phyloP scores from a whole-genome alignment of 2,329 filamentous ascomycete species.

The Fonsecaea pedrosoi region DNA sequence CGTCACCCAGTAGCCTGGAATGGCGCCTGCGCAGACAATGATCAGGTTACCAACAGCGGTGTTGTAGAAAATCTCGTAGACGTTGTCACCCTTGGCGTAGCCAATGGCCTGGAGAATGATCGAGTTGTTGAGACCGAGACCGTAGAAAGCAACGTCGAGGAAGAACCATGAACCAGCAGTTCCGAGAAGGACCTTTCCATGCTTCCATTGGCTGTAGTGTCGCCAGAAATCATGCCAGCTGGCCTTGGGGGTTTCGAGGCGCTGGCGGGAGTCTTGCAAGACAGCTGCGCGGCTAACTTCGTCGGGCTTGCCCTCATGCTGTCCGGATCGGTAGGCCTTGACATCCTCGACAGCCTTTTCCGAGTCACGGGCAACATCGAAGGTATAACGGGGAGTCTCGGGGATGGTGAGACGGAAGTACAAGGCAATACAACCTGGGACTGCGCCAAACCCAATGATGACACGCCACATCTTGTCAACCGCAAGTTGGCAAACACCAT shows the following conservation, averaged over 20 bases:
- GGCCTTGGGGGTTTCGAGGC: constrained; percentile 71
- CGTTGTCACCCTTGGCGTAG: constrained; percentile 67
- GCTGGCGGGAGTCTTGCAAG: constrained; percentile 60
- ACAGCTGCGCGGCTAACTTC: constrained; percentile 68
- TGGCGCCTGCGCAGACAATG: constrained; percentile 76
- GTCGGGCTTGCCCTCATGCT: constrained; percentile 68
- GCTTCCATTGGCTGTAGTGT: constrained; percentile 74
- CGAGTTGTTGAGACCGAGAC: constrained; percentile 77
- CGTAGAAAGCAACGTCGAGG: constrained; percentile 70
- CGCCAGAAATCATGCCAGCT: constrained; percentile 73
- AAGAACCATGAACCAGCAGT: constrained; percentile 86
- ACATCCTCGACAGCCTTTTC: constrained; percentile 76
- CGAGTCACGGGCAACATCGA: constrained; percentile 77
- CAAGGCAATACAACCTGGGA: constrained; percentile 79
- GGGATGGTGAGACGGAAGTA: constrained; percentile 89
- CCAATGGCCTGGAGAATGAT: constrained; percentile 75
- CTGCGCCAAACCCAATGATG: constrained; percentile 79
- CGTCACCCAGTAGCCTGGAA: constrained; percentile 83
- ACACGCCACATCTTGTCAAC: constrained; percentile 89
- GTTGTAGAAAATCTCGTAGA: constrained; percentile 75
- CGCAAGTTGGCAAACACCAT: constrained; percentile 68
- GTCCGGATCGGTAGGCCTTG: constrained; percentile 74
- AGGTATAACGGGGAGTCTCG: constrained; percentile 86
- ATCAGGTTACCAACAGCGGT: constrained; percentile 80
- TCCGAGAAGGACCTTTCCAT: constrained; percentile 75